Evolutionary conservation across 805 yeast genomes (phyloP).

Genomic region (Scheffersomyces stipitis): DNA sequence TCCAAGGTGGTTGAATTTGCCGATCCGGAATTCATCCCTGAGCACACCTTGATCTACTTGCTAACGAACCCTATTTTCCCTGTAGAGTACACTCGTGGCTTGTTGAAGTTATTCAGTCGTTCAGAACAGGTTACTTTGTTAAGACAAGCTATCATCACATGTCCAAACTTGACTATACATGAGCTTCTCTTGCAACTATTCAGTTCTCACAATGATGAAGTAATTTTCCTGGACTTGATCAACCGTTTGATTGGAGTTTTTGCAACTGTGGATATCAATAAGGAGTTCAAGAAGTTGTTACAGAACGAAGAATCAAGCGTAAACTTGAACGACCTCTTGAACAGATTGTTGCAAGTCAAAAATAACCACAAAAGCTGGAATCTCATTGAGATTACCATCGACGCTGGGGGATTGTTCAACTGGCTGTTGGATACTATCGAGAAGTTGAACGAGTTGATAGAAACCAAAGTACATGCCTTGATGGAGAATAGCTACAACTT

Average conservation of each 20-base stretch:
- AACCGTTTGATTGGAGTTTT: conserved; percentile 66
- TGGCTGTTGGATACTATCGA: conserved; percentile 55
- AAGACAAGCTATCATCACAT: conserved; percentile 80
- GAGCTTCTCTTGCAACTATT: conserved; percentile 66
- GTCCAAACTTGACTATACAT: conserved; percentile 62
- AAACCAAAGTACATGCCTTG: conserved; percentile 46
- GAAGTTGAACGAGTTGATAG: conserved; percentile 45
- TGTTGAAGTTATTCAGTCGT: conserved; percentile 49
- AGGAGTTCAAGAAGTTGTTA: conserved; percentile 40
- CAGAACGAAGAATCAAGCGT: conserved; percentile 22
- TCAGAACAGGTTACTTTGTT: conserved; percentile 58
- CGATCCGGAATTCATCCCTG: conserved; percentile 45
- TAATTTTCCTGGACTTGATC: conserved; percentile 66
- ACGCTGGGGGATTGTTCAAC: conserved; percentile 70
- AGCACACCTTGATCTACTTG: conserved; percentile 64
- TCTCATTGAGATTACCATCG: conserved; percentile 63
- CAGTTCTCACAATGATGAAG: conserved; percentile 25
- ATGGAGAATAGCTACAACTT: conserved; percentile 43
- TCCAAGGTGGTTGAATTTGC: conserved; percentile 22
- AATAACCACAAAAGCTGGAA: conserved; percentile 58
- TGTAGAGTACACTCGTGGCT: conserved; percentile 48
- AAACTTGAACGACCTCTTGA: conserved; percentile 40
- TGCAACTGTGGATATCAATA: conserved; percentile 57
- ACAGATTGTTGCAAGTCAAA: conserved; percentile 28
- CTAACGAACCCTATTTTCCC: conserved; percentile 91